Conservation (phyloP, 2,329 filamentous ascomycete genomes). For the Cladorrhinum sp. region DNA sequence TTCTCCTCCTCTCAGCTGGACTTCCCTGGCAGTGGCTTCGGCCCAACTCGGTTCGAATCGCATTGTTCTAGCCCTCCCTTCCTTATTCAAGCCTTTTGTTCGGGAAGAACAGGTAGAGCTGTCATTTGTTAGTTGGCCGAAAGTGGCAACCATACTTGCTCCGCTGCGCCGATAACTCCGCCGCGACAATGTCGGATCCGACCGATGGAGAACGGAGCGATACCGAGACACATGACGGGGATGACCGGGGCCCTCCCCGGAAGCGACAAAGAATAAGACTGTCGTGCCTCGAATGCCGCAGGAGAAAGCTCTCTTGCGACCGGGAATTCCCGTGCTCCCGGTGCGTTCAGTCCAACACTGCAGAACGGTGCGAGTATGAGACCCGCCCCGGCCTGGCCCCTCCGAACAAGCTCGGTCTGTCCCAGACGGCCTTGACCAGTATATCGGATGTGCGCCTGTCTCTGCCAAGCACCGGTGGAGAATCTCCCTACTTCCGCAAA, state of each 20-base stretch:
- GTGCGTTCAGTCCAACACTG: conserved; percentile 60
- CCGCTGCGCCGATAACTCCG: conserved; percentile 21
- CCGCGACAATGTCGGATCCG: conserved; percentile 28
- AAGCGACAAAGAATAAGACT: conserved; percentile 60
- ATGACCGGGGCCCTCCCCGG: conserved; percentile 41
- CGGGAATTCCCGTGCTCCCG: conserved; percentile 60
- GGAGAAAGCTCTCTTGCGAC: conserved; percentile 60
- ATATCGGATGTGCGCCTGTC: conserved; percentile 44
- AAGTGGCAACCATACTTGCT: conserved; percentile 15
- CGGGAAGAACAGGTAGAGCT: background rate
- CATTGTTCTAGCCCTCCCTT: conserved; percentile 5
- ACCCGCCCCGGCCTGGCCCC: conserved; percentile 42
- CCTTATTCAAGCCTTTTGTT: conserved; percentile 10
- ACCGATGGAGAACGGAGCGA: conserved; percentile 24
- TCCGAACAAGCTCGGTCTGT: conserved; percentile 46
- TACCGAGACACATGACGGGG: conserved; percentile 10
- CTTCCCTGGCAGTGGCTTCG: background rate
- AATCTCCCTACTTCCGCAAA: conserved; percentile 35
- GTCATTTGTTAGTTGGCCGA: background rate
- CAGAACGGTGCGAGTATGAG: conserved; percentile 59
- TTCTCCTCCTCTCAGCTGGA: background rate
- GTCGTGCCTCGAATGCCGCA: conserved; percentile 59
- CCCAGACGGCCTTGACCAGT: conserved; percentile 41
- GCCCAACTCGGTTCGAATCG: background rate
- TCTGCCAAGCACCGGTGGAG: conserved; percentile 40